Conservation (phyloP, 2,329 filamentous ascomycete species). For the Hymenoscyphus albidus region DNA sequence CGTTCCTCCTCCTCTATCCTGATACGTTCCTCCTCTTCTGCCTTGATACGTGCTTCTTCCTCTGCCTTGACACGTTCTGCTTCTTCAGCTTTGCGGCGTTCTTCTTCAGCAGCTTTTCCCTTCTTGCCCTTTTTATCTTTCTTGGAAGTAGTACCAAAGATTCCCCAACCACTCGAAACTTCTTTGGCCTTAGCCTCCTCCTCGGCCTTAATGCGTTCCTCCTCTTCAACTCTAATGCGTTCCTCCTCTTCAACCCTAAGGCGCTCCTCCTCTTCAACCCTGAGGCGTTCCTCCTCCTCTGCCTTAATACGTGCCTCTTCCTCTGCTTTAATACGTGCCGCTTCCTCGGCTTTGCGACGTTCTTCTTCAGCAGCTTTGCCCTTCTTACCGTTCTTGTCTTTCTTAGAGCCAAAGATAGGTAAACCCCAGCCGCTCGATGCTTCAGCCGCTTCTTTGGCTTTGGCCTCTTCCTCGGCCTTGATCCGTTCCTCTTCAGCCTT, state of each 20-base stretch:
- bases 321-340: no score
- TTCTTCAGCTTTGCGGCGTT: slow-evolving; percentile 42
- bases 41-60: slow-evolving; percentile 40
- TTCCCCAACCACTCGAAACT: slow-evolving; percentile 21
- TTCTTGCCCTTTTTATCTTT: slow-evolving; percentile 50
- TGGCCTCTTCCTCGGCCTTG: slow-evolving; percentile 37
- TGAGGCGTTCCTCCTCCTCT: no score
- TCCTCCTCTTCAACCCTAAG: no score
- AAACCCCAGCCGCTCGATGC: slow-evolving; percentile 33
- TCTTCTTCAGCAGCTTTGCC: slow-evolving; percentile 32
- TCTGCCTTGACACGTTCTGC: slow-evolving; percentile 39
- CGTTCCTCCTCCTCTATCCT: slow-evolving; percentile 25
- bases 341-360: slow-evolving; percentile 25
- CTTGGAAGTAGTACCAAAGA: slow-evolving; percentile 20
- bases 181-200: slow-evolving; percentile 41
- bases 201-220: not conserved
- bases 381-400: slow-evolving; percentile 44
- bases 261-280: no score
- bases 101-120: slow-evolving; percentile 47
- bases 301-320: no score
- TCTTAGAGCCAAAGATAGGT: slow-evolving; percentile 34
- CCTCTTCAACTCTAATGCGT: no score
- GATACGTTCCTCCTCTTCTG: no score
- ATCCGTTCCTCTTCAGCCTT: slow-evolving; percentile 38
- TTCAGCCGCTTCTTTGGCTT: slow-evolving; percentile 35